A percentile compares a stretch with the other conserved stretches of the same genome.
These are phyloP conservation scores for Shiraia bambusicola DNA, from an alignment of 2,329 filamentous ascomycete genomes.

Conservation along the genomic window DNA sequence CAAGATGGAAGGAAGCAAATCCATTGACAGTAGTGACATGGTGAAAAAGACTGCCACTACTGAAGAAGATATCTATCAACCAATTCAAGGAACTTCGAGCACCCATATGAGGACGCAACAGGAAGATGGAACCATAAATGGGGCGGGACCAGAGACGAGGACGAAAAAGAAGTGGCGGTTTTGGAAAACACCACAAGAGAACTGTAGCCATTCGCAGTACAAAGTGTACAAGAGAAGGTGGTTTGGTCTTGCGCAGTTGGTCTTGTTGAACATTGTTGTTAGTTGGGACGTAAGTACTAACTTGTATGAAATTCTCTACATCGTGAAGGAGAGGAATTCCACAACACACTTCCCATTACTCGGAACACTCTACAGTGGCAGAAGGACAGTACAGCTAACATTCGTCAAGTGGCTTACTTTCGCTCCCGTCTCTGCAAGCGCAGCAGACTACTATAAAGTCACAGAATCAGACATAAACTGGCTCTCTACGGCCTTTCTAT, in stretches of 20 bases:
- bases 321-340: not conserved
- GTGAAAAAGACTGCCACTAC: slow-evolving; percentile 13
- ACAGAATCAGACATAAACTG: slow-evolving; percentile 82
- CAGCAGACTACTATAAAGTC: slow-evolving; percentile 74
- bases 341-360: not conserved
- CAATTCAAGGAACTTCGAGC: not conserved
- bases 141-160: not conserved
- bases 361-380: too few species aligned
- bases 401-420: slow-evolving; percentile 82
- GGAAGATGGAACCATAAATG: slow-evolving; percentile 5
- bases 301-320: too few species aligned
- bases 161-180: slow-evolving; percentile 1
- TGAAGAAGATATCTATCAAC: slow-evolving; percentile 4
- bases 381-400: slow-evolving; percentile 3
- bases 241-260: slow-evolving; percentile 81
- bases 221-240: slow-evolving; percentile 80
- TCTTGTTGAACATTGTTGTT: slow-evolving; percentile 86
- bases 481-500: slow-evolving; percentile 84
- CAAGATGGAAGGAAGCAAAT: slow-evolving; percentile 23
- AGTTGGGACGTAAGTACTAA: slow-evolving; percentile 83
- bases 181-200: slow-evolving; percentile 16
- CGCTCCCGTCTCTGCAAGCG: slow-evolving; percentile 74
- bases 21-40: slow-evolving; percentile 14
- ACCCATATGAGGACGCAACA: not conserved
- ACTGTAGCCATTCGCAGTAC: slow-evolving; percentile 39